Conservation (phyloP, 148 eudicot species). For the Limonium bicolor region DNA sequence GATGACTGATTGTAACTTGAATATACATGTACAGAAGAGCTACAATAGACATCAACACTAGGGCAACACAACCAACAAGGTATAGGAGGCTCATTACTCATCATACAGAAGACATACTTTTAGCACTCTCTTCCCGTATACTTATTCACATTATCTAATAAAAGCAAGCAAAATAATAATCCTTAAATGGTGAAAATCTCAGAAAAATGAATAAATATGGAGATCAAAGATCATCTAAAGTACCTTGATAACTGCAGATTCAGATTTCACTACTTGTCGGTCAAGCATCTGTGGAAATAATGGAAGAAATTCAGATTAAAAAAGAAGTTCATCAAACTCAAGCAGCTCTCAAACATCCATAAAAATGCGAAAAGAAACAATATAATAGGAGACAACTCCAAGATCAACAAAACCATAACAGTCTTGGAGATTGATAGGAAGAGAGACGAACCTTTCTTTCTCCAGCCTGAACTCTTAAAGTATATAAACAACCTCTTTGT, state of each 20-base stretch:
- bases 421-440: neutral
- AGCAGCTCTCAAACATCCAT: neutral
- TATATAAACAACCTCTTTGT: constrained; percentile 55
- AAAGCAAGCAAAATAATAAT: neutral
- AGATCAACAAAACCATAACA: neutral
- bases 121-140: no score
- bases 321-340: neutral
- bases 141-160: no score
- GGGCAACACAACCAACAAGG: neutral
- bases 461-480: constrained; percentile 39
- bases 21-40: no score
- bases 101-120: no score
- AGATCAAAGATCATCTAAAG: neutral
- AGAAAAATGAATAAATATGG: neutral
- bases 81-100: no score
- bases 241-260: constrained; percentile 91
- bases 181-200: neutral
- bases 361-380: neutral
- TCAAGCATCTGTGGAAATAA: constrained; percentile 55
- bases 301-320: constrained; percentile 4
- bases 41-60: no score
- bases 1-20: no score
- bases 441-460: constrained; percentile 38
- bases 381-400: neutral
- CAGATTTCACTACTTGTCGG: constrained; percentile 92